Evolutionary conservation across 1,139 yeast genomes (phyloP).

Genomic region (Candida frijolesensis): DNA sequence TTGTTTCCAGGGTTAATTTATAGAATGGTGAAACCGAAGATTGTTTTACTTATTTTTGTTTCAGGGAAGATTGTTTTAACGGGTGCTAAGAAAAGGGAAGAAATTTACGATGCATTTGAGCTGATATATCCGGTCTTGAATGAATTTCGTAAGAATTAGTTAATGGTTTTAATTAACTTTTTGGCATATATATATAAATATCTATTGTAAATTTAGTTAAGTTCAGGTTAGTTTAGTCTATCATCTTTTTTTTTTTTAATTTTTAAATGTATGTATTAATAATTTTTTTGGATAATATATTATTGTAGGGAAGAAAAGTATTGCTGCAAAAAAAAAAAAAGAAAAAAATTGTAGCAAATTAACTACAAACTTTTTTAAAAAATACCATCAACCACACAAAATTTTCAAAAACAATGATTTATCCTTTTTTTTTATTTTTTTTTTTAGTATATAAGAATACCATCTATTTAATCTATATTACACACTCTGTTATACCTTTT

Average conservation of each 20-base stretch:
- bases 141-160: constrained; percentile 76
- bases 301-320: neutral
- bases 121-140: constrained; percentile 97
- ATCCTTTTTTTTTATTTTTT: neutral
- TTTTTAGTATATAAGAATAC: neutral
- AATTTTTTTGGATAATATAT: neutral
- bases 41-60: constrained; percentile 91
- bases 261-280: constrained; percentile 5
- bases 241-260: neutral
- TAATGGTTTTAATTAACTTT: neutral
- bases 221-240: constrained; percentile 1
- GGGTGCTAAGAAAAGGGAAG: constrained; percentile 99
- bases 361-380: neutral
- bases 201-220: constrained; percentile 3
- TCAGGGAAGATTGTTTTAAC: constrained; percentile 97
- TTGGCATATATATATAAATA: neutral
- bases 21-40: constrained; percentile 99
- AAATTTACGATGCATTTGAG: constrained; percentile 96
- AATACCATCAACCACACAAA: neutral
- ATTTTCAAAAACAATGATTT: neutral
- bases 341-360: neutral
- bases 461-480: constrained; percentile 3
- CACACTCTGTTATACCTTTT: neutral
- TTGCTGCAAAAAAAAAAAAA: neutral
- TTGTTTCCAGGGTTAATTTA: constrained; percentile 97